A percentile compares a stretch with the other conserved stretches of the same genome.
phyloP scores from a whole-genome alignment of 1,139 yeast genomes.

The Lodderomyces orthopsilosis region DNA sequence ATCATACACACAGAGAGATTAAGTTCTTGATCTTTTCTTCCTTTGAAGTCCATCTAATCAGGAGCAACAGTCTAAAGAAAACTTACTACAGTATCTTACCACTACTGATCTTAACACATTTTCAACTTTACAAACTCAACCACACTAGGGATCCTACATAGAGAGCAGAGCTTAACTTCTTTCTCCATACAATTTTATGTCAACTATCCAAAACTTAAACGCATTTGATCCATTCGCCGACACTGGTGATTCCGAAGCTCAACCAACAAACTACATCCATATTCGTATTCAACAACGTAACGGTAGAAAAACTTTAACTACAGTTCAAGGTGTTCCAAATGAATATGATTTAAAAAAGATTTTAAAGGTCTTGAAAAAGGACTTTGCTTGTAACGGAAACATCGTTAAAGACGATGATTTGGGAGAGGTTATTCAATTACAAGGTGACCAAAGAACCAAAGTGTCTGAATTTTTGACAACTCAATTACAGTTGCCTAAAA shows the following conservation, averaged over 20 bases:
- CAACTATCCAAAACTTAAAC: constrained; percentile 96
- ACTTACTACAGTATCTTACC: background rate
- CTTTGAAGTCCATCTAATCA: too few species aligned
- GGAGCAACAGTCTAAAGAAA: too few species aligned
- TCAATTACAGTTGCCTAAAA: constrained; percentile 88
- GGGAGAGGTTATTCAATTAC: constrained; percentile 96
- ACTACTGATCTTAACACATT: background rate
- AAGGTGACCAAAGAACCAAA: constrained; percentile 98
- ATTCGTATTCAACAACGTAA: constrained; percentile 99
- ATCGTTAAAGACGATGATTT: constrained; percentile 94
- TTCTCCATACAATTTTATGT: constrained; percentile 40
- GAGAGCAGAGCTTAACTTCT: constrained; percentile 1
- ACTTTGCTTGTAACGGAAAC: constrained; percentile 98
- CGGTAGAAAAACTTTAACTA: constrained; percentile 98
- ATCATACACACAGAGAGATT: too few species aligned
- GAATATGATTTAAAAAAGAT: constrained; percentile 95
- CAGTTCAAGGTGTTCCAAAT: constrained; percentile 95
- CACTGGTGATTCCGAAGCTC: constrained; percentile 98
- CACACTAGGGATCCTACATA: background rate
- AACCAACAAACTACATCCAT: constrained; percentile 93
- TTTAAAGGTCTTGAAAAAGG: constrained; percentile 91
- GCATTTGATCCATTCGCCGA: constrained; percentile 99
- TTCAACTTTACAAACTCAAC: background rate
- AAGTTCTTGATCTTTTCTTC: too few species aligned
- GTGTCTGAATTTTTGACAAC: constrained; percentile 89